Evolutionary conservation across 352 stramenopile species (phyloP), one percentile per base, ranked within the genome.

Genomic region (Phytophthora capsici): DNA sequence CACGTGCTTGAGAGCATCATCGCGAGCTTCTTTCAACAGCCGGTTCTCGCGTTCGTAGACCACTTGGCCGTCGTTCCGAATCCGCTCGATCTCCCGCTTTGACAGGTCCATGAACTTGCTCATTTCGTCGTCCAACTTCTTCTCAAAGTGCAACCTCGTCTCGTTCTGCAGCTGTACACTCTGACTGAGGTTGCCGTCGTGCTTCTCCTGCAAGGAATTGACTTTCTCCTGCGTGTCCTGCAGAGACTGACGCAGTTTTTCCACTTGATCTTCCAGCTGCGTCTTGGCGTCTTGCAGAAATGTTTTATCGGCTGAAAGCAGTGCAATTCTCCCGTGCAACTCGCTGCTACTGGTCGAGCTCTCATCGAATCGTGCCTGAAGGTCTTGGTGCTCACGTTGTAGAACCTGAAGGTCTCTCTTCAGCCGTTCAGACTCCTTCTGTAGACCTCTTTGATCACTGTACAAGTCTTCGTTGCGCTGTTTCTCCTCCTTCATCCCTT

Each of bases 31-130:
- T 48, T 84, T 86, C 22, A 92, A 69, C 32, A 91, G 30, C 7
- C 82, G 73, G 54, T 93, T 94, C 51, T 94, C 86, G 5, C 83
- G 80, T 46, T 94, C 85, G 49, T 88, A 91, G 8, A 90, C 76
- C 32, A 80, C 54, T 44, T 91, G 84, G 7, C 76, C 75, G 25
- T 72, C 80, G n/a, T 69, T 76, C 8, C 83, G 82, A 14, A 94
- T 87, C 13, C 74, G 68, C n/a, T 91, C 83, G 23, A 92, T 80
- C 60, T 94, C 86, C 4, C 74, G 69, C 57, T 85, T 84, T 3
- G 82, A 90, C 26, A 89, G 53, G 19, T 89, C 75, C 73, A 91
- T 88, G 43, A 91, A 89, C 49, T 86, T 90, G 49, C 58, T 45
- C 56, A 92, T 73, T 55, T 92, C 82, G 12, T 74, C 67, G 20